Percentiles rank a stretch among this genome's conserved stretches.
Evolutionary conservation across 164 flowering plant genomes (phyloP).

Genomic region (Vitis cinerea): DNA sequence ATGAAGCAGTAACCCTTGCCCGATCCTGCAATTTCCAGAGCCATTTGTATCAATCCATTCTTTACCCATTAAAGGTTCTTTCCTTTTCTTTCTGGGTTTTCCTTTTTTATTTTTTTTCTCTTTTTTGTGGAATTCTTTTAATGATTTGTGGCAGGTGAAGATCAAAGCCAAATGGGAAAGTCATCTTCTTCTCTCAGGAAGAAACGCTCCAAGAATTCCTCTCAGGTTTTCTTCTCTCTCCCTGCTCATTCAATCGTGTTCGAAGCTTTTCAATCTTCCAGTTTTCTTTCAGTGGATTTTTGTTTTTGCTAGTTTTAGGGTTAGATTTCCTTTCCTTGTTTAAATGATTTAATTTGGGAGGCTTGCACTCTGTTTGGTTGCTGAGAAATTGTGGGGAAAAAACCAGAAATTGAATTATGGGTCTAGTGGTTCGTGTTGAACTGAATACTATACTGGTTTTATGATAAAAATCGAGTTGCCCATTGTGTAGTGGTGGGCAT

Average conservation of each 20-base stretch:
- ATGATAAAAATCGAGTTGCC: no score
- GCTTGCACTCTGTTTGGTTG: not conserved
- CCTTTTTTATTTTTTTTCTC: not conserved
- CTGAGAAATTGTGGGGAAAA: not conserved
- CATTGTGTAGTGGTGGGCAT: no score
- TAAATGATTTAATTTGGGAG: not conserved
- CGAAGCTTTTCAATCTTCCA: not conserved
- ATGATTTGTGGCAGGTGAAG: not conserved
- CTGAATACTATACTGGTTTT: not conserved
- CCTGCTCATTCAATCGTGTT: not conserved
- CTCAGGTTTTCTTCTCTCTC: conserved; percentile 29
- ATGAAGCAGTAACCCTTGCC: no score
- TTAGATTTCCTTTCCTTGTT: not conserved
- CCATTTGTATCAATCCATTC: no score
- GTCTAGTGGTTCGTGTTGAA: no score
- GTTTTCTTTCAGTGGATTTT: not conserved
- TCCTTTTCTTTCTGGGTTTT: no score
- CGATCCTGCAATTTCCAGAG: no score
- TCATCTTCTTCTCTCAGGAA: conserved; percentile 41
- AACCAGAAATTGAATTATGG: not conserved
- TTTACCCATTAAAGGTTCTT: no score
- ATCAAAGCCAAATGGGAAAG: conserved; percentile 26
- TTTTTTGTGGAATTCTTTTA: not conserved
- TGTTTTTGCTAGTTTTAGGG: not conserved
- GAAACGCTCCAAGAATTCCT: conserved; percentile 38